phyloP scores from a whole-genome alignment of 2,329 filamentous ascomycete species.

The Venturiaceae sp. region DNA sequence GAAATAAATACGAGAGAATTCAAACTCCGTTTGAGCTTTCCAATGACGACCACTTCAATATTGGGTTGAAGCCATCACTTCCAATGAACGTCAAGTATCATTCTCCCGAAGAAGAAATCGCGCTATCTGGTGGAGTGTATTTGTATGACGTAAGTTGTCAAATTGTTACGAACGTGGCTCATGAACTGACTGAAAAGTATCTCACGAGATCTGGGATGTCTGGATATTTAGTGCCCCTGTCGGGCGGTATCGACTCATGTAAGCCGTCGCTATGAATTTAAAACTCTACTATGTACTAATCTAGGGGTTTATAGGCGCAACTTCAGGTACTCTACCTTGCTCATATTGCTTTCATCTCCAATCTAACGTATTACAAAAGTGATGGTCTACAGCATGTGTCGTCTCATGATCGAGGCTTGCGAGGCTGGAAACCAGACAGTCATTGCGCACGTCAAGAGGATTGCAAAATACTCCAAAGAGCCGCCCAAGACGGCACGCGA shows the following conservation, averaged over 20 bases:
- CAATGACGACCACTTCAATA: slow-evolving; percentile 32
- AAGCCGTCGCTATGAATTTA: too few relatives aligned
- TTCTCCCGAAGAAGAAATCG: slow-evolving; percentile 48
- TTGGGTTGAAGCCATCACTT: slow-evolving; percentile 33
- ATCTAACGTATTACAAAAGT: too few relatives aligned
- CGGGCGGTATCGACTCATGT: slow-evolving; percentile 52
- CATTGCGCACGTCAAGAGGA: slow-evolving; percentile 40
- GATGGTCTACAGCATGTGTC: slow-evolving; percentile 37
- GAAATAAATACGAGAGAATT: slow-evolving; percentile 35
- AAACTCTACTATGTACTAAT: too few relatives aligned
- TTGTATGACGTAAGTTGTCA: too few relatives aligned
- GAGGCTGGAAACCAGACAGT: slow-evolving; percentile 43
- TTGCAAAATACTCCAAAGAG: slow-evolving; percentile 35
- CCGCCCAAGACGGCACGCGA: slow-evolving; percentile 49
- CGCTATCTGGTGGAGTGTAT: slow-evolving; percentile 54
- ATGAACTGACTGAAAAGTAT: too few relatives aligned
- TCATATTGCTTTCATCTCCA: too few relatives aligned
- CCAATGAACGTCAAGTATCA: slow-evolving; percentile 44
- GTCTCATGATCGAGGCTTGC: slow-evolving; percentile 45
- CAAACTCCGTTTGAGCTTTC: slow-evolving; percentile 34
- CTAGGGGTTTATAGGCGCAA: too few relatives aligned
- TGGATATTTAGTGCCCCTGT: slow-evolving; percentile 48
- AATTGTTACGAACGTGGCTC: too few relatives aligned
- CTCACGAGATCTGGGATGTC: slow-evolving; percentile 40
- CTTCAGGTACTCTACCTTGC: too few relatives aligned